A percentile compares a stretch with the other conserved stretches of the same genome.
Conservation (phyloP, 2,329 filamentous ascomycete genomes). For the Pestalotiopsis fici region DNA sequence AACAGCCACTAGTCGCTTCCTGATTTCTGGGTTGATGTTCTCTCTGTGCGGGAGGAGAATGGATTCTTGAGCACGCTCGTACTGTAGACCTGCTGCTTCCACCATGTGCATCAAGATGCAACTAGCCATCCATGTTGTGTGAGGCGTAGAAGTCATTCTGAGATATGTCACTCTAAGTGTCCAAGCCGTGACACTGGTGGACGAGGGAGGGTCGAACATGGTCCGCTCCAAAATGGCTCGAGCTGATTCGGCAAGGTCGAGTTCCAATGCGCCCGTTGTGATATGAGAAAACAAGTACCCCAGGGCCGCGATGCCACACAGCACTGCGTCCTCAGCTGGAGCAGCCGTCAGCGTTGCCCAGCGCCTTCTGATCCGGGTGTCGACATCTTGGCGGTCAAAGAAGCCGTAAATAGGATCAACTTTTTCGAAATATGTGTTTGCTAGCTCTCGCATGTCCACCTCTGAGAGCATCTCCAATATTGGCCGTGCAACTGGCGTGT, state of each 20-base stretch:
- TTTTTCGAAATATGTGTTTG: slow-evolving; percentile 51
- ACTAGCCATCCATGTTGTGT: slow-evolving; percentile 58
- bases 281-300: slow-evolving; percentile 51
- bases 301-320: slow-evolving; percentile 57
- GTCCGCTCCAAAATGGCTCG: slow-evolving; percentile 44
- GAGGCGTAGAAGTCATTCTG: slow-evolving; percentile 52
- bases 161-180: slow-evolving; percentile 54
- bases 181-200: slow-evolving; percentile 49
- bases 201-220: slow-evolving; percentile 30
- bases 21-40: slow-evolving; percentile 36
- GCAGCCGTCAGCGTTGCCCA: slow-evolving; percentile 31
- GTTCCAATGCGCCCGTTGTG: slow-evolving; percentile 40
- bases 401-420: slow-evolving; percentile 56
- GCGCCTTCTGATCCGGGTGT: slow-evolving; percentile 26
- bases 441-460: slow-evolving; percentile 46
- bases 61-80: slow-evolving; percentile 27
- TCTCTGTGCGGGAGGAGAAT: slow-evolving; percentile 23
- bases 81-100: slow-evolving; percentile 52
- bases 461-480: slow-evolving; percentile 49
- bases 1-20: slow-evolving; percentile 47
- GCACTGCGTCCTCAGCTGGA: slow-evolving; percentile 44
- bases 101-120: slow-evolving; percentile 59
- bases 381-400: slow-evolving; percentile 33
- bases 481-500: slow-evolving; percentile 26
- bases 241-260: slow-evolving; percentile 46